Evolutionary conservation across 2,329 filamentous ascomycete genomes (phyloP).

Genomic region (Colletotrichum coccodes): DNA sequence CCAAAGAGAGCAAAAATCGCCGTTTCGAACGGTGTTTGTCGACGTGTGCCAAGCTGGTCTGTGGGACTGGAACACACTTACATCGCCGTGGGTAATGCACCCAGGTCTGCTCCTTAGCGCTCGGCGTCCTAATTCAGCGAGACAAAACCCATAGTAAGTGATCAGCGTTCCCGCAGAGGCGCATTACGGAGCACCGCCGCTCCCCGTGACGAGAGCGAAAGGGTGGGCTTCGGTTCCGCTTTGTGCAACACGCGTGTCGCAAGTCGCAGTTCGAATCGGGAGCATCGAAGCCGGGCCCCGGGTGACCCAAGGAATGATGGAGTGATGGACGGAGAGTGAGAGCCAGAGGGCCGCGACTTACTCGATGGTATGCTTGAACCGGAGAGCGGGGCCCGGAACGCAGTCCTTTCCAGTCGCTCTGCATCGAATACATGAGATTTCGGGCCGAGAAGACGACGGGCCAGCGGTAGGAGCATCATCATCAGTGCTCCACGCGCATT

Average conservation of each 20-base stretch:
- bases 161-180: slow-evolving; percentile 15
- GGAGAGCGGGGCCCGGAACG: slow-evolving; percentile 5
- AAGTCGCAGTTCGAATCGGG: neutral
- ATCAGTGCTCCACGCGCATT: slow-evolving; percentile 21
- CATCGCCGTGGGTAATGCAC: slow-evolving; percentile 25
- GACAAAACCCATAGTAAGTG: neutral
- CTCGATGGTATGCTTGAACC: slow-evolving; percentile 18
- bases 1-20: neutral
- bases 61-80: slow-evolving; percentile 12
- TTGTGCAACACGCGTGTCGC: neutral
- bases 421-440: slow-evolving; percentile 22
- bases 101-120: slow-evolving; percentile 5
- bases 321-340: neutral
- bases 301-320: neutral
- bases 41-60: neutral
- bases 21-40: neutral
- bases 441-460: slow-evolving; percentile 13
- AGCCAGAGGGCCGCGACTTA: neutral
- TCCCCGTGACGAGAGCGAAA: slow-evolving; percentile 7
- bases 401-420: slow-evolving; percentile 17
- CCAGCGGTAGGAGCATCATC: slow-evolving; percentile 11
- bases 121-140: slow-evolving; percentile 8
- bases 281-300: too few species aligned
- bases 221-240: neutral
- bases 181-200: neutral